Conservation (phyloP, 129 eudicot genomes). For the Gnaphalium uliginosum region DNA sequence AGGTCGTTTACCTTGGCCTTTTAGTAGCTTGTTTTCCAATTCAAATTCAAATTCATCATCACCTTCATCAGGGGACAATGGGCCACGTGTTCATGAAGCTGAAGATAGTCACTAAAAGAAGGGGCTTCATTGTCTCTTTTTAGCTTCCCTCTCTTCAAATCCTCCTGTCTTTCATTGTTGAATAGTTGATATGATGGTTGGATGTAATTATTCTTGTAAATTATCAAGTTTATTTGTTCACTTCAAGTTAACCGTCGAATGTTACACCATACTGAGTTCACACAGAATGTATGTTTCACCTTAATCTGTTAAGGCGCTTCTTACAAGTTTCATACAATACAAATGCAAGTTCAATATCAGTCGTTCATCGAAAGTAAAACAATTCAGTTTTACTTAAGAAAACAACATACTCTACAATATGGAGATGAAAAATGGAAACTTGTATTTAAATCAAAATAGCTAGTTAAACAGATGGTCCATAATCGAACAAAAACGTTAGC, state of each 20-base stretch:
- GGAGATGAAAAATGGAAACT: background rate
- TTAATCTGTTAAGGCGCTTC: too few relatives aligned
- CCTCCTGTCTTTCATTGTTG: background rate
- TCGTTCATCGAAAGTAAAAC: background rate
- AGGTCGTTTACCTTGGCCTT: conserved; percentile 69
- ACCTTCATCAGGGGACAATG: conserved; percentile 32
- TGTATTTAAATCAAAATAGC: background rate
- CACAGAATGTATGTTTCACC: too few relatives aligned
- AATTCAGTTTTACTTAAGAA: too few relatives aligned
- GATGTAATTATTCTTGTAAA: conserved; percentile 14
- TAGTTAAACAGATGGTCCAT: background rate
- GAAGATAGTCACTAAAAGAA: conserved; percentile 14
- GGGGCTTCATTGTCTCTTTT: conserved; percentile 6
- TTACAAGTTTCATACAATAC: background rate
- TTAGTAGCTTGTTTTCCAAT: conserved; percentile 56
- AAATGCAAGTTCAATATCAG: background rate
- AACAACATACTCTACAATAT: too few relatives aligned
- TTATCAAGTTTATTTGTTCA: background rate
- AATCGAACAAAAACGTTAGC: conserved; percentile 3
- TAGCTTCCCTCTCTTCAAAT: too few relatives aligned
- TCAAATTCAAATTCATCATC: conserved; percentile 24
- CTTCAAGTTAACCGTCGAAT: background rate
- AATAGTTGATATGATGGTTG: conserved; percentile 1
- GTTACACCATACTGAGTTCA: too few relatives aligned
- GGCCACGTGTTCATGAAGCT: conserved; percentile 29